Percentiles rank a stretch among this genome's conserved stretches.
phyloP scores from a whole-genome alignment of 805 yeast genomes.

The Candida easanensis region DNA sequence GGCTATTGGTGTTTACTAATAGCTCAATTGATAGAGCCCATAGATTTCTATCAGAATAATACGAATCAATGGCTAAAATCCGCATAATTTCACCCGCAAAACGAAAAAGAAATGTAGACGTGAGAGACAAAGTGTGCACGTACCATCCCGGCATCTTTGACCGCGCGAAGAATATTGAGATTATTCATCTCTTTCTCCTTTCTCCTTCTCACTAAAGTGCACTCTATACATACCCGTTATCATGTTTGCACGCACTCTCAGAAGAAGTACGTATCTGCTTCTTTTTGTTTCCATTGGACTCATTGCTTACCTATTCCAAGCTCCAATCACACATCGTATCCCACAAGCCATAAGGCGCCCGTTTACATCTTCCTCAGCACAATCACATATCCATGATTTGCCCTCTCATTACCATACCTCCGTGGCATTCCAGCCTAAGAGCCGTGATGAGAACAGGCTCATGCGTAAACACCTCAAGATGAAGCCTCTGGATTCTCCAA shows the following conservation, averaged over 20 bases:
- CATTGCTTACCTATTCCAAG: slow-evolving; percentile 24
- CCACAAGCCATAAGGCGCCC: slow-evolving; percentile 7
- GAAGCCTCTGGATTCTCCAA: slow-evolving; percentile 47
- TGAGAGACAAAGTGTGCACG: no score
- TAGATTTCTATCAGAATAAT: no score
- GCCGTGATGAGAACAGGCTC: slow-evolving; percentile 50
- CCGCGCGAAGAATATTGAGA: no score
- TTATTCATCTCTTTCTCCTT: no score
- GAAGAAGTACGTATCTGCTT: slow-evolving; percentile 25
- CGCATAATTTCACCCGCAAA: no score
- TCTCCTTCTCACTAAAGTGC: not conserved
- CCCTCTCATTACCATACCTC: slow-evolving; percentile 50
- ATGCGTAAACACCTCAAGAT: slow-evolving; percentile 27
- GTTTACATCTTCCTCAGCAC: slow-evolving; percentile 19
- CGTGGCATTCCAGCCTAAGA: slow-evolving; percentile 74
- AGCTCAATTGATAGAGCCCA: no score
- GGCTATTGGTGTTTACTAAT: no score
- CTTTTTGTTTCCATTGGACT: slow-evolving; percentile 14
- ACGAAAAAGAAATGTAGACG: no score
- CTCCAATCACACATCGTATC: slow-evolving; percentile 8
- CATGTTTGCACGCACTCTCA: slow-evolving; percentile 20
- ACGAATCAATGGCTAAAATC: no score
- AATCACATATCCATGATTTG: slow-evolving; percentile 11
- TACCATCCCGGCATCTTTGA: no score
- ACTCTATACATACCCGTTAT: not conserved